Evolutionary conservation across 257 asterid species (phyloP).

Genomic region (Gynochthodes officinalis): DNA sequence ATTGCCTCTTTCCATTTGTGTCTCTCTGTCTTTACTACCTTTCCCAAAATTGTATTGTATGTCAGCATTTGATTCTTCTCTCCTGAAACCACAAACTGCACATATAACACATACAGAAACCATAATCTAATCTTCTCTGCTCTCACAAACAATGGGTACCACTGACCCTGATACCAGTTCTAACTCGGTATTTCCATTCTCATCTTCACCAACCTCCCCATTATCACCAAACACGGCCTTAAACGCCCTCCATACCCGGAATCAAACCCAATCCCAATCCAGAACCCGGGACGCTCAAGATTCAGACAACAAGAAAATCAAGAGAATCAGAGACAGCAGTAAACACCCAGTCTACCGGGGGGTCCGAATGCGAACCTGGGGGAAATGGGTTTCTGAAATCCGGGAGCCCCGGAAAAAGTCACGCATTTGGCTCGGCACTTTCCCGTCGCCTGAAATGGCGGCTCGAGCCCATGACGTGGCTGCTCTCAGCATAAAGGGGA

Average conservation of each 20-base stretch:
- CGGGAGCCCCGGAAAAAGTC: conserved; percentile 86
- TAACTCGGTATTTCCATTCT: conserved; percentile 9
- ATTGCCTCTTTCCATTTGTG: not conserved
- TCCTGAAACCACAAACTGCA: not conserved
- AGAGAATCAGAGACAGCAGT: conserved; percentile 44
- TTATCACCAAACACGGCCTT: not conserved
- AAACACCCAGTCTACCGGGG: conserved; percentile 74
- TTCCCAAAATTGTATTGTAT: conserved; percentile 5
- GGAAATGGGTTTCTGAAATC: conserved; percentile 90
- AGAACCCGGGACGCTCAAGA: not conserved
- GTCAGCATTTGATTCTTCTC: not conserved
- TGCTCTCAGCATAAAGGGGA: conserved; percentile 69
- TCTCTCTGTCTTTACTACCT: not conserved
- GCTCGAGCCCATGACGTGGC: conserved; percentile 96
- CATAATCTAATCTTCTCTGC: no score
- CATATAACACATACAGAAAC: not conserved
- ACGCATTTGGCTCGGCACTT: conserved; percentile 81
- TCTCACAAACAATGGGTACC: not conserved
- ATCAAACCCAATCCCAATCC: not conserved
- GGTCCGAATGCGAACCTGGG: conserved; percentile 87
- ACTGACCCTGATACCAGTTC: conserved; percentile 11
- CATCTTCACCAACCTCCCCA: conserved; percentile 12
- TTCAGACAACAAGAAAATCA: conserved; percentile 31
- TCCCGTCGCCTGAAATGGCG: conserved; percentile 83
- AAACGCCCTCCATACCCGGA: not conserved